Evolutionary conservation across 2,329 filamentous ascomycete genomes (phyloP).

Genomic region (Trichoderma harzianum): DNA sequence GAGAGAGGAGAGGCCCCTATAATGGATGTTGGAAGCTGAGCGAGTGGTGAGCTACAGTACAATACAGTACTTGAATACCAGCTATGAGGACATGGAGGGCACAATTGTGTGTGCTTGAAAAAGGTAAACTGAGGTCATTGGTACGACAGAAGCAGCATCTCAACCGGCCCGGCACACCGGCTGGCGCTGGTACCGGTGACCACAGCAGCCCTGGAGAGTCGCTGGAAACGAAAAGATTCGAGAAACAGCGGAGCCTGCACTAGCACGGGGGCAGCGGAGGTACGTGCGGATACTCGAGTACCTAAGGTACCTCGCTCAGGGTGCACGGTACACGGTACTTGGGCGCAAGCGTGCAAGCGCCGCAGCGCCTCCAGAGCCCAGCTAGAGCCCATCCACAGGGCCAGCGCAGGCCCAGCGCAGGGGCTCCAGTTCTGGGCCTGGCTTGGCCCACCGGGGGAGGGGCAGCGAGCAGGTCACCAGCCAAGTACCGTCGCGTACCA

Average conservation of each 20-base stretch:
- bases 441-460: conserved; percentile 14
- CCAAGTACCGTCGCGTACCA: conserved; percentile 12
- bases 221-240: not conserved
- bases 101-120: not conserved
- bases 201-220: not conserved
- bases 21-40: not conserved
- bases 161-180: conserved; percentile 9
- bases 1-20: not conserved
- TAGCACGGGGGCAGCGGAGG: not conserved
- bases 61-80: not conserved
- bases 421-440: conserved; percentile 20
- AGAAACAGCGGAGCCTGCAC: conserved; percentile 6
- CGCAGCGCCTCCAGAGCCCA: not conserved
- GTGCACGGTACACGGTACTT: not conserved
- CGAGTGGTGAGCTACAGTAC: not conserved
- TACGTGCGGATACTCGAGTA: not conserved
- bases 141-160: not conserved
- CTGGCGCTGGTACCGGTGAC: conserved; percentile 1
- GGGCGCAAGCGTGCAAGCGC: not conserved
- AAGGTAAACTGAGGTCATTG: not conserved
- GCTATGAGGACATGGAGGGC: not conserved
- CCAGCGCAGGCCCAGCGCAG: not conserved
- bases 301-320: not conserved
- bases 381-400: too few species aligned
- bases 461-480: conserved; percentile 17